Evolutionary conservation across 148 eudicot species (phyloP), one percentile per base, ranked within the genome.

Genomic region (Chenopodium formosanum): DNA sequence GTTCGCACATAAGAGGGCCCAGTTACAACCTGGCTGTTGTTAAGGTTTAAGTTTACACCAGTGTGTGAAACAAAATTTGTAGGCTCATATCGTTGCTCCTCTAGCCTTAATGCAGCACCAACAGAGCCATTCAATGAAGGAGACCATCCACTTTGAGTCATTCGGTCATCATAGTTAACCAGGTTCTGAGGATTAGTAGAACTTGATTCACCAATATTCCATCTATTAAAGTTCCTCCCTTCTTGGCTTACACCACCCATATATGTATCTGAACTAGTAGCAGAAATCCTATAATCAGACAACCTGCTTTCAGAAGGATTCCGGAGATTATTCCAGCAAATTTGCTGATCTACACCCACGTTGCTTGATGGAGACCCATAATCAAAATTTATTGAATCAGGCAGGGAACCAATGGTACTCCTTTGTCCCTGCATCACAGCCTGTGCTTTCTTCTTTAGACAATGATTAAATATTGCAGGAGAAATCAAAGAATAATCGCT

Each of bases 341-440:
- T 84, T 68, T 91, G 91, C 77, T 86, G 93, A 77, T 92, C 96
- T 70, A 91, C 58, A 81, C 85, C 89, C 70, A 86, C 82, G 79
- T 91, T 92, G 77, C 82, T 86, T 73, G 98, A 73, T 20, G 90
- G 70, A 52, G 97, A 86, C 73, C 91, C 94, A 81, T 85, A 90
- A 78, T 94, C 94, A 77, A 91, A 88, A 78, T 89, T 83, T 82
- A 96, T 76, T 69, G 89, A 80, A 85, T 92, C 98, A 58, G 97
- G 91, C 83, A 94, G 87, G 75, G 98, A 89, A 81, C 92, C 91
- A 67, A 91, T 69, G 53, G 93, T 85, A 89, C 96, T 90, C 89
- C 91, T 89, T 82, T 90, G 90, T 91, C 98, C 97, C 89, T 94
- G 97, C 99, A 97, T 97, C 86, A 77, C 84, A 85, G 83, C 83